Evolutionary conservation across 257 asterid genomes (phyloP), one percentile per base, ranked within the genome.

Genomic region (Nyctanthes arbortristis): DNA sequence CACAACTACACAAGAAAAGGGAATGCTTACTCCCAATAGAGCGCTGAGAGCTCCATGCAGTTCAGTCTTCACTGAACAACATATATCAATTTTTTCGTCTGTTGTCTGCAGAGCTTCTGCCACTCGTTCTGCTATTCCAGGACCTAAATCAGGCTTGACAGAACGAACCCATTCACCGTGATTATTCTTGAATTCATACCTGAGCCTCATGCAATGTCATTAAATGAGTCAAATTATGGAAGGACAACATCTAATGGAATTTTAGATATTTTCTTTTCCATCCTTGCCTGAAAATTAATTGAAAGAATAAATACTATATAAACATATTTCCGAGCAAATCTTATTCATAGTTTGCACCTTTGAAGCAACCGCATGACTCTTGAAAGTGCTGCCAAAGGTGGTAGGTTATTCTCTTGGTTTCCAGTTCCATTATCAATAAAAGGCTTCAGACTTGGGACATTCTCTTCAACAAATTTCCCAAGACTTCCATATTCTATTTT

Each of bases 81-180:
- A 87, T 33, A 37, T 30, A 39, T 85, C 87, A 31, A 85, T 69
- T 39, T 80, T 73, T 60, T 87, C 96, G 63, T 84, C 82, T 47
- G 86, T 90, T 31, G 95, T 33, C 55, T 32, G 49, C 18, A 93
- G 55, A 3, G 98, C 95, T 8, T 88, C 90, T 82, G 83, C 67
- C 29, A 87, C 87, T 40, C 98, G 82, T 73, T 90, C 97, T 8
- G 89, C 82, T 85, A 93, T 79, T 43, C 93, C 95, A 10, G 98
- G 95, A 45, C 97, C 93, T 65, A 93, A 67, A 64, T 73, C 71
- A 3, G 98, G 98, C 66, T 85, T 84, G 6, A 81, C 95, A 3
- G 82, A 68, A 32, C 63, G 72, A 37, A 88, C 82, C 98, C 98
- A 93, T 64, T 93, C 96, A 18, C 96, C 89, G 16, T 93, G 98